Evolutionary conservation across 2,329 filamentous ascomycete species (phyloP), one percentile per base, ranked within the genome.

Genomic region (Arachnopeziza araneosa): DNA sequence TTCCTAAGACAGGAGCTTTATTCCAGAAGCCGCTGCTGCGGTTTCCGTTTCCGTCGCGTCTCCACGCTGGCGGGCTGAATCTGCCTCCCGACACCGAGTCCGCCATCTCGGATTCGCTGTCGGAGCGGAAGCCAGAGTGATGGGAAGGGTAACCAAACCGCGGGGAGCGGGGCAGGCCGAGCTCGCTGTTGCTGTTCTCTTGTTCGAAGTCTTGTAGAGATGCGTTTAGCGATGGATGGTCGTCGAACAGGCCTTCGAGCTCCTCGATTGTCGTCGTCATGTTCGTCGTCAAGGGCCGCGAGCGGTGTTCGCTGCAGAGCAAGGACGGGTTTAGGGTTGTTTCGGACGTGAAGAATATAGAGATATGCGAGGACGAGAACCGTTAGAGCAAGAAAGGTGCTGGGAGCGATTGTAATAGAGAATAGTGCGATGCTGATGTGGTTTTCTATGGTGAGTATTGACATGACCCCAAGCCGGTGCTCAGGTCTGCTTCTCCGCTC

Each of bases 41-140:
- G 61, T 71, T 68, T 67, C 70, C 74, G 57, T 75, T 72, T 68
- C 79, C 81, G 64, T 76, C 75, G 26, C 73, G 71, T 62, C 83
- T 79, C 79, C 85, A 86, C 14, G 84, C 84, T 1, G 86, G 86
- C 50, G 86, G 86, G 57, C 83, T 86, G 83, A 84, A 88, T 32
- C 83, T 83, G 54, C 80, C 79, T 57, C 70, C 72, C 24, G 75
- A 74, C 36, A 77, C 75, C 56, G 77, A 78, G 61, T 81, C 78
- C 57, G 75, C 68, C 58, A 67, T 71, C 66, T 71, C 72, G 48
- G 71, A 70, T 26, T 75, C 75, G 48, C 72, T 74, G 50, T 75
- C 72, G 51, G 78, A 86, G 66, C 83, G 80, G 76, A 88, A 87
- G 68, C 81, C 84, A 49, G 84, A 88, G 72, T 86, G 83, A 65